Evolutionary conservation across 2,329 filamentous ascomycete species (phyloP).

Genomic region (Calonectria fujianensis): DNA sequence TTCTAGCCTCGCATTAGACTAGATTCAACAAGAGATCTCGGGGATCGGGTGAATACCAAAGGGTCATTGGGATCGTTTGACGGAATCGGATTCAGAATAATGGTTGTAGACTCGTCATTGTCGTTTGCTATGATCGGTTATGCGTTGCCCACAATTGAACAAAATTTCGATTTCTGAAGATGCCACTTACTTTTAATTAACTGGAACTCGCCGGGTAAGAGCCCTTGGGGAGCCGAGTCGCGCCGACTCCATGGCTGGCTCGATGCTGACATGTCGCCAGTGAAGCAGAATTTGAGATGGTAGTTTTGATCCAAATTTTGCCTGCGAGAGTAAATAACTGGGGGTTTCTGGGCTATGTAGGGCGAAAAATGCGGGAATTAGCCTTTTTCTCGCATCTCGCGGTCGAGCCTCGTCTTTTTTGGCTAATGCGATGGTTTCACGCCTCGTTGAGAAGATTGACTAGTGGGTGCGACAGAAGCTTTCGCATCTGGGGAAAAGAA

Average conservation of each 20-base stretch:
- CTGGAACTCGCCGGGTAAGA: neutral
- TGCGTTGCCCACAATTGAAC: no score
- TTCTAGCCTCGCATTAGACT: neutral
- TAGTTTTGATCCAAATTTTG: neutral
- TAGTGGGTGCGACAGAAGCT: neutral
- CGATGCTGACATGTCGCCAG: neutral
- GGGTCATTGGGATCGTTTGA: constrained; percentile 28
- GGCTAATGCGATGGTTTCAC: neutral
- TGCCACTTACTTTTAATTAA: neutral
- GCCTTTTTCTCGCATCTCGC: neutral
- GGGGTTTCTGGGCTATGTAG: neutral
- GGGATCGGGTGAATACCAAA: neutral
- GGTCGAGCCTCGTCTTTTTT: neutral
- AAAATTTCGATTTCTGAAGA: neutral
- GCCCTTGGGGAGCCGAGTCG: neutral
- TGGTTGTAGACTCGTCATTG: neutral
- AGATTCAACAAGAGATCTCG: neutral
- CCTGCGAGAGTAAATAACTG: neutral
- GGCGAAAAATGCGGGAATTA: neutral
- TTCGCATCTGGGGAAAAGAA: neutral
- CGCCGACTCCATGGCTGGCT: neutral
- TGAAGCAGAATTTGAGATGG: no score
- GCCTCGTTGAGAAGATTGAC: neutral
- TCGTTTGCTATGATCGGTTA: neutral
- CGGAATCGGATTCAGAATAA: constrained; percentile 10